phyloP scores from a whole-genome alignment of 768 basidiomycete species.

The Peribolospora baueri region DNA sequence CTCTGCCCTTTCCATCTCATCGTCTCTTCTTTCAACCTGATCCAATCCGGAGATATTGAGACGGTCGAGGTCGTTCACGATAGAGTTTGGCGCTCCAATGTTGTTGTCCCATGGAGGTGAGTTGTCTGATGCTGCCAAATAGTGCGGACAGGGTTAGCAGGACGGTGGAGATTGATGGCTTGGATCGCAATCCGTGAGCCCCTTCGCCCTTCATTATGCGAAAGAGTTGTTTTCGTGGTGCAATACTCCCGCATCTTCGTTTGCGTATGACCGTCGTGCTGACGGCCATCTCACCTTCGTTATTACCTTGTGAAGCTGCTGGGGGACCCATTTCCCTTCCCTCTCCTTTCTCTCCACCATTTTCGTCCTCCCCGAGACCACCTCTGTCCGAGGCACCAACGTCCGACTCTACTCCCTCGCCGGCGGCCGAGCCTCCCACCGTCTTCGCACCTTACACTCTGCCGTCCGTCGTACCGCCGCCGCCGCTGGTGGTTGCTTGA shows the following conservation, averaged over 20 bases:
- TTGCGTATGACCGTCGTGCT: too few relatives aligned
- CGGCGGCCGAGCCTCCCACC: constrained; percentile 45
- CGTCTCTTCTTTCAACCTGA: too few relatives aligned
- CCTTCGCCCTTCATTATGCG: neutral
- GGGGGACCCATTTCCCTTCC: constrained; percentile 60
- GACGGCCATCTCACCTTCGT: neutral
- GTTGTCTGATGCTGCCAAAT: too few relatives aligned
- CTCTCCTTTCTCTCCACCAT: constrained; percentile 28
- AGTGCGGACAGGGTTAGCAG: constrained; percentile 17
- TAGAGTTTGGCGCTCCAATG: too few relatives aligned
- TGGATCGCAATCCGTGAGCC: constrained; percentile 54
- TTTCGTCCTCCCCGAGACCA: constrained; percentile 45
- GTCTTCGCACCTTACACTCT: constrained; percentile 36
- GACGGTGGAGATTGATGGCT: constrained; percentile 56
- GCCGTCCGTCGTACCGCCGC: constrained; percentile 32
- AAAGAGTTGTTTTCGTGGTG: neutral
- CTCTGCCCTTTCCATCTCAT: too few relatives aligned
- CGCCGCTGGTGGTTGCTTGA: constrained; percentile 39
- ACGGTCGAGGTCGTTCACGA: too few relatives aligned
- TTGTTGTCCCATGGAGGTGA: too few relatives aligned
- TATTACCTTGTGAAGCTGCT: constrained; percentile 30
- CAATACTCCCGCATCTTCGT: too few relatives aligned
- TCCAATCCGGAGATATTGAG: too few relatives aligned
- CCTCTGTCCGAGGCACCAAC: constrained; percentile 35
- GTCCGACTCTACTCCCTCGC: constrained; percentile 56